Conservation (phyloP, 1,139 yeast genomes). For the Kurtzmaniella quercitrusa region DNA sequence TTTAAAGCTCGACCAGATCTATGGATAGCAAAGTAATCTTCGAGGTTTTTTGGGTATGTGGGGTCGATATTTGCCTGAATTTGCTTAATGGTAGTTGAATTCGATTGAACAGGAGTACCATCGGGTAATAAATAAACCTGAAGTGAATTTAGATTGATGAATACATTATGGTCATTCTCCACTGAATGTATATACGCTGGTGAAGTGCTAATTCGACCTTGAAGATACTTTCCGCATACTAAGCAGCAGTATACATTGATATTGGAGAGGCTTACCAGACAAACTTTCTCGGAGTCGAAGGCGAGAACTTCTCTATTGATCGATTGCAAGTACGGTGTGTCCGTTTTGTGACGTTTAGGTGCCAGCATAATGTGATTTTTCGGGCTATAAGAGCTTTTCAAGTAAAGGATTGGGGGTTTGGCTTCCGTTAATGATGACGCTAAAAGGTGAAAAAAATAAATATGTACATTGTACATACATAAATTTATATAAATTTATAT, state of each 20-base stretch:
- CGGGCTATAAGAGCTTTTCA: no score
- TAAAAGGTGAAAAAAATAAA: no score
- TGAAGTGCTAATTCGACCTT: slow-evolving; percentile 60
- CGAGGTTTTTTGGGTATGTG: slow-evolving; percentile 34
- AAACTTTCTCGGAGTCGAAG: slow-evolving; percentile 66
- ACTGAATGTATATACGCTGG: slow-evolving; percentile 70
- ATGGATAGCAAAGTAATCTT: slow-evolving; percentile 10
- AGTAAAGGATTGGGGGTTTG: no score
- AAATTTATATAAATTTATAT: no score
- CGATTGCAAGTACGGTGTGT: slow-evolving; percentile 43
- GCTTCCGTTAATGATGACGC: no score
- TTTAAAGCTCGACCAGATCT: slow-evolving; percentile 34
- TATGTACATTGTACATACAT: no score
- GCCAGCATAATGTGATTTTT: no score
- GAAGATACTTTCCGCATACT: slow-evolving; percentile 69
- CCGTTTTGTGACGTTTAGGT: neutral
- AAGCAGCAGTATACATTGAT: slow-evolving; percentile 69
- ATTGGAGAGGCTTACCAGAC: slow-evolving; percentile 59
- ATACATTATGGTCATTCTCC: slow-evolving; percentile 60
- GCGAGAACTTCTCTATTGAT: slow-evolving; percentile 54
- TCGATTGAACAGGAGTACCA: slow-evolving; percentile 32
- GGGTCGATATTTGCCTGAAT: slow-evolving; percentile 55
- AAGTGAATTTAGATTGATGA: slow-evolving; percentile 47
- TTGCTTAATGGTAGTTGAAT: slow-evolving; percentile 38
- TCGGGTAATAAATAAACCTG: slow-evolving; percentile 63